phyloP scores from a whole-genome alignment of 345 rosid genomes.

The Acer campestre region DNA sequence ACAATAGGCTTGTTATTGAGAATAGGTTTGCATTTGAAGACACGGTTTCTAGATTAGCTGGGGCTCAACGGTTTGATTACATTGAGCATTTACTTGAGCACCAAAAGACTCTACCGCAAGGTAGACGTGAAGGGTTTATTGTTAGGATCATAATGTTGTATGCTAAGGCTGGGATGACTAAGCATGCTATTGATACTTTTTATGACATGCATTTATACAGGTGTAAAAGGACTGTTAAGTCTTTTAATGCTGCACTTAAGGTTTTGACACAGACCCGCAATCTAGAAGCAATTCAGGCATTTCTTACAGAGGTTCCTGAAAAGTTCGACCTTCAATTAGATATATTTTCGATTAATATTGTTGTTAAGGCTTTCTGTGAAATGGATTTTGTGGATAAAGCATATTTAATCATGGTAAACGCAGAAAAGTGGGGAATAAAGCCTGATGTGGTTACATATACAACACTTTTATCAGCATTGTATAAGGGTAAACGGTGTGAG shows the following conservation, averaged over 20 bases:
- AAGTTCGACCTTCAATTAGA: conserved; percentile 53
- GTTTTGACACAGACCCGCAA: conserved; percentile 56
- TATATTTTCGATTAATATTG: conserved; percentile 56
- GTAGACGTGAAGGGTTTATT: conserved; percentile 81
- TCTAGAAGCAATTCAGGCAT: conserved; percentile 48
- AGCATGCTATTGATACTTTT: conserved; percentile 66
- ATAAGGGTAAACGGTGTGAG: conserved; percentile 49
- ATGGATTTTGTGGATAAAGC: conserved; percentile 60
- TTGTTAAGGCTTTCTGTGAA: conserved; percentile 59
- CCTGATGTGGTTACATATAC: conserved; percentile 81
- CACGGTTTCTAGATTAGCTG: conserved; percentile 71
- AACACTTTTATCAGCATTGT: conserved; percentile 69
- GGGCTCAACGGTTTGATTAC: conserved; percentile 66
- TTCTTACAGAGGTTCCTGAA: conserved; percentile 40
- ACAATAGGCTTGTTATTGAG: conserved; percentile 61
- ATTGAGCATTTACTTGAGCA: conserved; percentile 81
- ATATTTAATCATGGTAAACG: conserved; percentile 50
- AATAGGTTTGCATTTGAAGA: conserved; percentile 75
- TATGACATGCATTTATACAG: conserved; percentile 61
- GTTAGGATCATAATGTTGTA: conserved; percentile 81
- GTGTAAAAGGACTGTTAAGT: conserved; percentile 67
- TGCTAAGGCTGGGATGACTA: conserved; percentile 78
- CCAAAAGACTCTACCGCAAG: conserved; percentile 77
- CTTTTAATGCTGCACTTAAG: conserved; percentile 71
- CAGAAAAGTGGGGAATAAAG: conserved; percentile 56